phyloP scores from a whole-genome alignment of 2,329 filamentous ascomycete species.

The Ilyonectria mors-panacis region DNA sequence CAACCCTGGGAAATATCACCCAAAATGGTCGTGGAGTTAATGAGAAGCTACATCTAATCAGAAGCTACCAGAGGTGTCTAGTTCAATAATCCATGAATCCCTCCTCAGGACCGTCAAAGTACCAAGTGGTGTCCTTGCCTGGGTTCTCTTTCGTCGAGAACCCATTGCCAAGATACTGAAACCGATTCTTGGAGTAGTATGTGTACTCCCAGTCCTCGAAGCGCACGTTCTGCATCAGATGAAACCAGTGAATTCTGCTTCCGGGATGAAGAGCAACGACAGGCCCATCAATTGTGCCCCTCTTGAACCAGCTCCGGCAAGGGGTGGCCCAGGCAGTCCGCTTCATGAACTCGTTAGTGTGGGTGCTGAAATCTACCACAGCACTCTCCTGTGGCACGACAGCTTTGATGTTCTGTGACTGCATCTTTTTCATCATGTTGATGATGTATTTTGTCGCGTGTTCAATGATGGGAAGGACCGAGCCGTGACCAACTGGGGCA shows the following conservation, averaged over 20 bases:
- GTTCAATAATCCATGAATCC: constrained; percentile 7
- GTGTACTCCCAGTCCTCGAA: constrained; percentile 13
- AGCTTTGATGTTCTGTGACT: constrained; percentile 17
- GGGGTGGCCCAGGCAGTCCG: constrained; percentile 11
- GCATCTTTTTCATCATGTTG: constrained; percentile 19
- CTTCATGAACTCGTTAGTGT: constrained; percentile 13
- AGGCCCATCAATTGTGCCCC: constrained; percentile 11
- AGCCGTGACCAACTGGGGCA: constrained; percentile 15
- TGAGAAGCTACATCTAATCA: too few species aligned
- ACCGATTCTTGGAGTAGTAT: constrained; percentile 8
- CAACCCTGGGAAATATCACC: too few species aligned
- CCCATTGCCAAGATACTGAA: constrained; percentile 16
- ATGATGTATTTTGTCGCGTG: constrained; percentile 16
- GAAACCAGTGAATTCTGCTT: constrained; percentile 20
- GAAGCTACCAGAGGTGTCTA: neutral
- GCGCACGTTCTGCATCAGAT: constrained; percentile 12
- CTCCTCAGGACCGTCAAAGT: constrained; percentile 13
- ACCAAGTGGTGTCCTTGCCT: constrained; percentile 14
- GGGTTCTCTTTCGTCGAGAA: constrained; percentile 11
- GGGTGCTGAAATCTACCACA: neutral
- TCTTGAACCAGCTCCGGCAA: constrained; percentile 22
- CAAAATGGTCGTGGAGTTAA: too few species aligned
- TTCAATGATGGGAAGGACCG: constrained; percentile 14
- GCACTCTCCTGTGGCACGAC: neutral
- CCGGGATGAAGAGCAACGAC: constrained; percentile 18